phyloP scores from a whole-genome alignment of 495 filamentous ascomycete species.

The Annulohypoxylon moriforme region DNA sequence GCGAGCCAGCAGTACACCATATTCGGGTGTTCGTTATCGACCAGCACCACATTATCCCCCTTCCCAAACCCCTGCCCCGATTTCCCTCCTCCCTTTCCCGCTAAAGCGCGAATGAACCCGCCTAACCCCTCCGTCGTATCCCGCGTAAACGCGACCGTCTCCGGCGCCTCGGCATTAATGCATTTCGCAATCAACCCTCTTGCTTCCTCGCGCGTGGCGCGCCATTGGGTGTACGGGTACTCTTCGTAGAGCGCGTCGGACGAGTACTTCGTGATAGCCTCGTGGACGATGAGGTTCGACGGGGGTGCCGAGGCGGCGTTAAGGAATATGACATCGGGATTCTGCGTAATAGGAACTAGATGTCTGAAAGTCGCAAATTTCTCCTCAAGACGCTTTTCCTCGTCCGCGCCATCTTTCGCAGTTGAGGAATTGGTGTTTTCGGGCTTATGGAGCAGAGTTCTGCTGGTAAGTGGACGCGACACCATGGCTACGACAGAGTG shows the following conservation, averaged over 20 bases:
- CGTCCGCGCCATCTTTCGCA: not conserved
- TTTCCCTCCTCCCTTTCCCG: not conserved
- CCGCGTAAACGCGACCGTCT: conserved; percentile 38
- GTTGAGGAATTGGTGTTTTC: not conserved
- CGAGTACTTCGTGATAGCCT: conserved; percentile 39
- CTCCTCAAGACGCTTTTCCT: conserved; percentile 16
- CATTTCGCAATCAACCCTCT: conserved; percentile 29
- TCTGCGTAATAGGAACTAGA: conserved; percentile 27
- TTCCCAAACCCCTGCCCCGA: not conserved
- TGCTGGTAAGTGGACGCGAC: conserved; percentile 9
- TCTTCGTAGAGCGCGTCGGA: conserved; percentile 22
- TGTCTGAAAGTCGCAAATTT: conserved; percentile 31
- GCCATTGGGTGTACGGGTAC: conserved; percentile 25
- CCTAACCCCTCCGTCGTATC: conserved; percentile 45
- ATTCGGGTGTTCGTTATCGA: conserved; percentile 44
- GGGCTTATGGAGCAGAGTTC: not conserved
- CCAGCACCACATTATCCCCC: conserved; percentile 40
- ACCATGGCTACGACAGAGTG: conserved; percentile 20
- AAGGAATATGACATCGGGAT: conserved; percentile 32
- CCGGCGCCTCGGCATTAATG: conserved; percentile 31
- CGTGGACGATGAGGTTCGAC: conserved; percentile 39
- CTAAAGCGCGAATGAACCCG: conserved; percentile 27
- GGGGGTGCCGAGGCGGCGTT: conserved; percentile 40
- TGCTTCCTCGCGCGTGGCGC: conserved; percentile 13
- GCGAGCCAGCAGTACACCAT: conserved; percentile 30